Evolutionary conservation across 1,284 basidiomycete species (phyloP).

Genomic region (Tilletia setariae): DNA sequence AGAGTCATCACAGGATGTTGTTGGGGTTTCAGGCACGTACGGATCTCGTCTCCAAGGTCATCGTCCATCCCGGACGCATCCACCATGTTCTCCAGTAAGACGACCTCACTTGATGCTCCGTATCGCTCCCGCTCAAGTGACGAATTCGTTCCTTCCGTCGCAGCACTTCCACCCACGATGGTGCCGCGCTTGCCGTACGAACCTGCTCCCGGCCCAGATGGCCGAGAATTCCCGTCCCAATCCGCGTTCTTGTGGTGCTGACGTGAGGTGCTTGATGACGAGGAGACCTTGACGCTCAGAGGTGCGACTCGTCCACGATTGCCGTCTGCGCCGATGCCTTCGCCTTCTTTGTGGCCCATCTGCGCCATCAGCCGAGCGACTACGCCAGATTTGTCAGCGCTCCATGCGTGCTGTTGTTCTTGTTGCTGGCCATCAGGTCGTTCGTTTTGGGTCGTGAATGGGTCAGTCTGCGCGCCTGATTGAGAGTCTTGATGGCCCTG

Average conservation of each 20-base stretch:
- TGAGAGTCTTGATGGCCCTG: no score
- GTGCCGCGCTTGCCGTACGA: neutral
- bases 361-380: conserved; percentile 39
- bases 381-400: conserved; percentile 25
- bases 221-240: no score
- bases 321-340: conserved; percentile 43
- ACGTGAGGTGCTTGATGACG: conserved; percentile 21
- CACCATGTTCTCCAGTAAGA: conserved; percentile 28
- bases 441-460: no score
- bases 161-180: neutral
- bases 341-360: conserved; percentile 41
- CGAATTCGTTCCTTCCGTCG: neutral
- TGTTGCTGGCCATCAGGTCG: no score
- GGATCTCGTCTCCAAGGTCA: conserved; percentile 26
- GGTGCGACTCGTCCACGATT: conserved; percentile 40
- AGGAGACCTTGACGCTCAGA: conserved; percentile 25
- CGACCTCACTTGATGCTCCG: conserved; percentile 28
- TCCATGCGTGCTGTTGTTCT: neutral
- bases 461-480: no score
- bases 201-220: neutral
- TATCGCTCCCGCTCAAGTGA: conserved; percentile 12
- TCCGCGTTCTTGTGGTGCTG: conserved; percentile 10
- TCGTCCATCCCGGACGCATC: conserved; percentile 18
- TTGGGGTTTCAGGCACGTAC: conserved; percentile 25
- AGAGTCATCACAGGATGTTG: neutral